Evolutionary conservation across 306 rosid species (phyloP).

Genomic region (Inga laurina): DNA sequence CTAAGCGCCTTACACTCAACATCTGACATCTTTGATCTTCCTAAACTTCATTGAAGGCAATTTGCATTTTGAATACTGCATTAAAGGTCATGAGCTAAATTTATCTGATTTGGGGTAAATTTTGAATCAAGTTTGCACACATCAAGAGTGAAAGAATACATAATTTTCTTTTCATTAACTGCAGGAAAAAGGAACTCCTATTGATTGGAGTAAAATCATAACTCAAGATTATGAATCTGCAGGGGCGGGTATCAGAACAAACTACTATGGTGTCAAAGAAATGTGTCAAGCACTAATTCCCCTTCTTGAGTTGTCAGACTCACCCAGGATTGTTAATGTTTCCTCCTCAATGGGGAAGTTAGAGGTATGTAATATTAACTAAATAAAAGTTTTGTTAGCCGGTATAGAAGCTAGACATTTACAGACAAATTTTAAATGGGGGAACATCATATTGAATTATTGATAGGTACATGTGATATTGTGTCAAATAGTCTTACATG

Average conservation of each 20-base stretch:
- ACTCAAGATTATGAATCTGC: slow-evolving; percentile 24
- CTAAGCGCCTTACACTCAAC: not conserved
- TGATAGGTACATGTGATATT: not conserved
- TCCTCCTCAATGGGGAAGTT: slow-evolving; percentile 33
- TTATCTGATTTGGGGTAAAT: not conserved
- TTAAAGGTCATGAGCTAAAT: not conserved
- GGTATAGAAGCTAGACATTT: not conserved
- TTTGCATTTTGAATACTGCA: not conserved
- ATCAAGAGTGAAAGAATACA: not conserved
- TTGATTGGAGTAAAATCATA: slow-evolving; percentile 10
- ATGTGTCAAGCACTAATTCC: slow-evolving; percentile 48
- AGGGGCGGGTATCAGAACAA: slow-evolving; percentile 41
- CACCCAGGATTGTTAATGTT: slow-evolving; percentile 59
- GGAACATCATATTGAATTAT: no score
- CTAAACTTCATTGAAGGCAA: not conserved
- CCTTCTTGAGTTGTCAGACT: slow-evolving; percentile 50
- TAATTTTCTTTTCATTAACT: not conserved
- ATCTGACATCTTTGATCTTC: not conserved
- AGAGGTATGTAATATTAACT: slow-evolving; percentile 32
- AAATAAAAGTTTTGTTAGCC: not conserved
- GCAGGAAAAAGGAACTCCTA: not conserved
- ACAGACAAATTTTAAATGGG: not conserved
- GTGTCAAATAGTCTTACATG: not conserved
- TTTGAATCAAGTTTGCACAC: not conserved
- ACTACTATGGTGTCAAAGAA: slow-evolving; percentile 52